Evolutionary conservation across 176 grass and related monocot genomes (phyloP), one percentile per base, ranked within the genome.

Genomic region (Cenchrus americanus): DNA sequence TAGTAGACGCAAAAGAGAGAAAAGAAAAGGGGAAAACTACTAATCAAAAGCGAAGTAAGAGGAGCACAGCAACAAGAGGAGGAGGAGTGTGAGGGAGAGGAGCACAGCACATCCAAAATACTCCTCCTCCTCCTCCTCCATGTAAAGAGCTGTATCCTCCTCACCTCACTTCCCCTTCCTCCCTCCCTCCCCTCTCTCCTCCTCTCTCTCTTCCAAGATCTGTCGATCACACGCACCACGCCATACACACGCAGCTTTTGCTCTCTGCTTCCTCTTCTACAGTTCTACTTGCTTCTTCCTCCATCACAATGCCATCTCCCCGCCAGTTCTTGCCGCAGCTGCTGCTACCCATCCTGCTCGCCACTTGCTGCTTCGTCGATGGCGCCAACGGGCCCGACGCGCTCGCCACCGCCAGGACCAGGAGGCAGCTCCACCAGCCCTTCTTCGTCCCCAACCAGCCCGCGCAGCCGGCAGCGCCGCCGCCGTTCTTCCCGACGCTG

Each of bases 61-160:
- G 67, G 80, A 0, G 67, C 79, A 64, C 46, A 74, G 41, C 18
- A 72, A 58, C 44, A 52, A 7, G 54, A 55, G 37, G 43, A 52
- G 64, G 50, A 27, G 17, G 1, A n/a, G 11, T 54, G 47, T 4
- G 34, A 21, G 24, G 10, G 69, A 47, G 22, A 46, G 80, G 71
- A 57, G 47, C n/a, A n/a, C n/a, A 49, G n/a, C 48, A 30, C 18
- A 66, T 63, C 50, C 84, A 81, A 80, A 84, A 80, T 69, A 90
- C 68, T 66, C 80, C 73, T 72, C 84, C 68, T 66, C 80, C 73
- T 72, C 84, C 74, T 34, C 59, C 71, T 72, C 80, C 84, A 80
- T 77, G 89, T 91, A 88, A 86, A 86, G 71, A 86, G 71, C 86
- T 86, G 87, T 75, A 88, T 78, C 84, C 87, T 57, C 82, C 74